Base-by-base conservation (phyloP, 1,284 basidiomycete species). In the Crocinoboletus sp. region DNA sequence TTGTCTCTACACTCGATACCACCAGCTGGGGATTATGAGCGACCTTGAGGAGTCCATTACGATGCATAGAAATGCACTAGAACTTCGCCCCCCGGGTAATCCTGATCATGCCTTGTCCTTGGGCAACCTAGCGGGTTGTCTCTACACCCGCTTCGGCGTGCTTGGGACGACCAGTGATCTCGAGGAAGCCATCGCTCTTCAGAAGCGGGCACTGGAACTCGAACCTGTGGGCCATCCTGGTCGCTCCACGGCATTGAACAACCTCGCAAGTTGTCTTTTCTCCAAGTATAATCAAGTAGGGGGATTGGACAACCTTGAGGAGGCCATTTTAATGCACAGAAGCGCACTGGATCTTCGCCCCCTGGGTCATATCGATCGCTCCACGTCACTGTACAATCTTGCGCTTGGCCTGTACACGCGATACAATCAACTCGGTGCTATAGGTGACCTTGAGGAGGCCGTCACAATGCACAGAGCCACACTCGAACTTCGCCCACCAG, bases 201-300 rank as follows among this genome's bases (percentile, higher is more conserved):
- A 29, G 28, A 29, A 7, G 15, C 28, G n/a, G n/a, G 28, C 28
- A 15, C n/a, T 29, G n/a, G 28, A 15, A 15, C 6, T 29, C 28
- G 3, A 7, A 13, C 43, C 47, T 11, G 15, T n/a, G 6, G 47
- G 33, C 3, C 43, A 50, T 15, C 42, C 48, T 8, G 30, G n/a
- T 9, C 42, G 39, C 2, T 41, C 13, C 28, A 23, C 6, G 2
- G 20, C 35, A 3, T 13, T 51, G 17, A 30, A 24, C 23, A 40
- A 15, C 28, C 28, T n/a, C 13, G 28, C 30, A 20, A 10, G 9
- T n/a, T 16, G 24, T 39, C 19, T 46, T 15, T 29, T 29, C 15
- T 15, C 3, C 13, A 13, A 29, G 28, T 29, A 29, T 4, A 29
- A 7, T 9, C 28, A 15, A n/a, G 9, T 9, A 29, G 6, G 45